Percentiles rank a stretch among this genome's conserved stretches.
Conservation (phyloP, 2,329 filamentous ascomycete species). For the Thermomyces lanuginosus region DNA sequence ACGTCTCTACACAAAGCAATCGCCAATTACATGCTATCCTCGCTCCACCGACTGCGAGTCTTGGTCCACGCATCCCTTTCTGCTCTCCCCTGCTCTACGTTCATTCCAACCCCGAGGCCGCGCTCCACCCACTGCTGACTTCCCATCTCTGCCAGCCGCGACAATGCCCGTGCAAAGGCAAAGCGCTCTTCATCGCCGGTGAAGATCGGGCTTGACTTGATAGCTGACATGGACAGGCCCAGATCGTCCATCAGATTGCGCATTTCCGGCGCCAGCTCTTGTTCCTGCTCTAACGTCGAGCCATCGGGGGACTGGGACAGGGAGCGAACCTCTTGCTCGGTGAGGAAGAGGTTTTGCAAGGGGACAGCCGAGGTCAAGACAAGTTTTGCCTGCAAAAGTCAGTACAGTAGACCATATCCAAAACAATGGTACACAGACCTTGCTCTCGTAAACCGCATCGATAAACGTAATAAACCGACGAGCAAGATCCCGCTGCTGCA, state of each 20-base stretch:
- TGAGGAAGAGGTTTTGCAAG: slow-evolving; percentile 71
- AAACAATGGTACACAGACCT: slow-evolving; percentile 23
- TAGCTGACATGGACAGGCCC: slow-evolving; percentile 63
- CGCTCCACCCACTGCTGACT: slow-evolving; percentile 88
- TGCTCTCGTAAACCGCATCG: slow-evolving; percentile 78
- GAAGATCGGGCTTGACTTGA: slow-evolving; percentile 78
- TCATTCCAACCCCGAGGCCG: slow-evolving; percentile 38
- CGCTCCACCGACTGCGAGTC: slow-evolving; percentile 33
- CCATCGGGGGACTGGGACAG: no score
- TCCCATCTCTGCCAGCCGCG: slow-evolving; percentile 78
- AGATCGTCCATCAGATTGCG: slow-evolving; percentile 74
- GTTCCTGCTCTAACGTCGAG: no score
- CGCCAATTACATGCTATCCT: slow-evolving; percentile 35
- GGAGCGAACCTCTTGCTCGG: slow-evolving; percentile 50
- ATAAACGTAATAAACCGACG: slow-evolving; percentile 94
- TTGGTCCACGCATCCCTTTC: slow-evolving; percentile 34
- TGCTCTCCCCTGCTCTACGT: slow-evolving; percentile 26
- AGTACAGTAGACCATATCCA: neutral
- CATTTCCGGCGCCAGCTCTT: slow-evolving; percentile 52
- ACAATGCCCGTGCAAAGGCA: slow-evolving; percentile 80
- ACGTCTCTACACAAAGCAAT: no score
- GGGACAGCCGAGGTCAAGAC: slow-evolving; percentile 83
- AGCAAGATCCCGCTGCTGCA: slow-evolving; percentile 70
- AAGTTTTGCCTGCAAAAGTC: slow-evolving; percentile 61
- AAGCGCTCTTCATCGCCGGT: slow-evolving; percentile 92